Evolutionary conservation across 768 basidiomycete genomes (phyloP).

Genomic region (Lactarius indigo): DNA sequence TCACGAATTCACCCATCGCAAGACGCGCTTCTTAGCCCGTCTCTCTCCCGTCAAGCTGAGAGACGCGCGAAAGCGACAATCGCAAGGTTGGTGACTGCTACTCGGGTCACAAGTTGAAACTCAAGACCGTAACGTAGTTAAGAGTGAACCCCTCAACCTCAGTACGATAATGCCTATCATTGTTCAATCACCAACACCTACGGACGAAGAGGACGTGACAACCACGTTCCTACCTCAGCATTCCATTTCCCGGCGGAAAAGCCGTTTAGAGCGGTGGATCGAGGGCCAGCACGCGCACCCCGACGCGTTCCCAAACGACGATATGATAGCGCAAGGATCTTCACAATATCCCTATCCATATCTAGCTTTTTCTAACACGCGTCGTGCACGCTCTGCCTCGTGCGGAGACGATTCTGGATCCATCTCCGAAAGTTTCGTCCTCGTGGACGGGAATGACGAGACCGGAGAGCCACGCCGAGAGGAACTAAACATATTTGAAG

Average conservation of each 20-base stretch:
- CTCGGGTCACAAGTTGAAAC: neutral
- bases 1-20: constrained; percentile 13
- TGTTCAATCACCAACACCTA: constrained; percentile 23
- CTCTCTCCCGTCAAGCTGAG: constrained; percentile 3
- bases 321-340: constrained; percentile 27
- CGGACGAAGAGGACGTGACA: constrained; percentile 23
- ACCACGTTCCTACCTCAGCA: constrained; percentile 19
- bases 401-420: constrained; percentile 33
- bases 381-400: constrained; percentile 30
- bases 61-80: constrained; percentile 1
- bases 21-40: constrained; percentile 7
- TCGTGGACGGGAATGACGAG: constrained; percentile 36
- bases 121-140: neutral
- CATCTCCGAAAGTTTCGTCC: constrained; percentile 40
- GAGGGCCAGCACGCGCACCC: constrained; percentile 37
- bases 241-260: constrained; percentile 37
- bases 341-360: constrained; percentile 37
- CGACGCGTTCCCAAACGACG: constrained; percentile 25
- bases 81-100: constrained; percentile 9
- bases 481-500: constrained; percentile 12
- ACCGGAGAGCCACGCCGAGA: constrained; percentile 13
- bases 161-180: constrained; percentile 21
- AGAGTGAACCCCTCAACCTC: constrained; percentile 2
- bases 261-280: constrained; percentile 44
- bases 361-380: constrained; percentile 40